Conservation (phyloP, 345 rosid species). For the Arabis hirsuta region DNA sequence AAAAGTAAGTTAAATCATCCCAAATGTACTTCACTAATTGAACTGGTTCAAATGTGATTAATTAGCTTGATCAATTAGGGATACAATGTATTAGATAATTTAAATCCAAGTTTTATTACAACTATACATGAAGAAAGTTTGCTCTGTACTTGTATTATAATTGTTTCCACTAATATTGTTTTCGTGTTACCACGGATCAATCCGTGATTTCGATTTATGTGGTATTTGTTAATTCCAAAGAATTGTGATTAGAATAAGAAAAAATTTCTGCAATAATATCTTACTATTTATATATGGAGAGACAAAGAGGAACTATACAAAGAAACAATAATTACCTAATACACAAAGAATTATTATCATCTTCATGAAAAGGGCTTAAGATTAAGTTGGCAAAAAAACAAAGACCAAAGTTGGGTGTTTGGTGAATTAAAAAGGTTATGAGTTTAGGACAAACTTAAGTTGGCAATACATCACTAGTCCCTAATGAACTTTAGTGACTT, state of each 20-base stretch:
- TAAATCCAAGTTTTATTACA: neutral
- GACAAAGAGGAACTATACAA: constrained; percentile 20
- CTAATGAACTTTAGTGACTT: constrained; percentile 7
- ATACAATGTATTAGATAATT: neutral
- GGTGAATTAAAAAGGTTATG: constrained; percentile 30
- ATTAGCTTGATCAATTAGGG: constrained; percentile 8
- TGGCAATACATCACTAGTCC: constrained; percentile 20
- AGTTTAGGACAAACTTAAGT: constrained; percentile 29
- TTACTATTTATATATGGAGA: constrained; percentile 12
- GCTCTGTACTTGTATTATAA: neutral
- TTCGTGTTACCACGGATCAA: neutral
- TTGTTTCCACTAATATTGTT: neutral
- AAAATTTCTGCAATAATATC: constrained; percentile 13
- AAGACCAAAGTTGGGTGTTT: constrained; percentile 34
- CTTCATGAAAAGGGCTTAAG: constrained; percentile 1
- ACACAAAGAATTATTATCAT: constrained; percentile 6
- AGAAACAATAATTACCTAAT: constrained; percentile 9
- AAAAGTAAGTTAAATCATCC: neutral
- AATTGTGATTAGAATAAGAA: neutral
- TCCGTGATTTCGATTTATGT: neutral
- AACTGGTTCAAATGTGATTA: neutral
- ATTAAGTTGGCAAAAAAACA: constrained; percentile 26
- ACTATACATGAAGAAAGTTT: neutral
- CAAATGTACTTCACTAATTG: constrained; percentile 20
- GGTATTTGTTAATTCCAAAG: constrained; percentile 16